These are phyloP conservation scores for Hypsizygus marmoreus DNA, from an alignment of 768 basidiomycete species.

Conservation along the genomic window DNA sequence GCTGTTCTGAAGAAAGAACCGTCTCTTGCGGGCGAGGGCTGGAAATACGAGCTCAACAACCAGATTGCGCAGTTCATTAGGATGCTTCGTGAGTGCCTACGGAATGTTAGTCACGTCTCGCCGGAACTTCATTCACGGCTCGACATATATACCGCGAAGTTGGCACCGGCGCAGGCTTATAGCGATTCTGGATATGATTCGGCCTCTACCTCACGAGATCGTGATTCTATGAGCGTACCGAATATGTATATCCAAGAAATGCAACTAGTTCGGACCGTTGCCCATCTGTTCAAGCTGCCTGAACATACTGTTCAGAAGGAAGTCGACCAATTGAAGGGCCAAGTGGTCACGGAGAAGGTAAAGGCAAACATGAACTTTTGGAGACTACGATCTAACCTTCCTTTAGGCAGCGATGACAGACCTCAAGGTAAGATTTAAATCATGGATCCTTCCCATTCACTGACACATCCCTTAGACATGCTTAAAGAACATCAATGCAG, in stretches of 20 bases:
- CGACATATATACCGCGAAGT: slow-evolving; percentile 81
- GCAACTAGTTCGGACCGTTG: slow-evolving; percentile 71
- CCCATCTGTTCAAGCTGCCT: slow-evolving; percentile 72
- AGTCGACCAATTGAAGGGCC: slow-evolving; percentile 61
- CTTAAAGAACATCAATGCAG: slow-evolving; percentile 88
- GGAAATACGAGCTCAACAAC: slow-evolving; percentile 91
- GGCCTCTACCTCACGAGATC: slow-evolving; percentile 56
- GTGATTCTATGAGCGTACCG: slow-evolving; percentile 49
- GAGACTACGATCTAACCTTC: slow-evolving; percentile 1
- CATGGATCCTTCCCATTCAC: slow-evolving; percentile 3
- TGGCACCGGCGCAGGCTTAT: slow-evolving; percentile 61
- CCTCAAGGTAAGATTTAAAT: slow-evolving; percentile 63
- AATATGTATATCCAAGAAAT: slow-evolving; percentile 68
- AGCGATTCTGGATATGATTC: slow-evolving; percentile 72
- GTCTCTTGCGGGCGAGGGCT: slow-evolving; percentile 77
- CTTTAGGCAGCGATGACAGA: slow-evolving; percentile 80
- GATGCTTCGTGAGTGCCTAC: slow-evolving; percentile 80
- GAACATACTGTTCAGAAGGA: slow-evolving; percentile 71
- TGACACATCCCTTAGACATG: slow-evolving; percentile 58
- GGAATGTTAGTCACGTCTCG: slow-evolving; percentile 72
- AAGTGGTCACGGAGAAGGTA: slow-evolving; percentile 76
- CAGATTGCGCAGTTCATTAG: slow-evolving; percentile 90
- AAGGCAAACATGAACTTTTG: slow-evolving; percentile 15
- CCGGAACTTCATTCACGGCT: slow-evolving; percentile 81
- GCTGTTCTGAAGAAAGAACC: slow-evolving; percentile 89